Evolutionary conservation across 2,329 filamentous ascomycete species (phyloP), one percentile per base, ranked within the genome.

Genomic region (Fusarium irregulare): DNA sequence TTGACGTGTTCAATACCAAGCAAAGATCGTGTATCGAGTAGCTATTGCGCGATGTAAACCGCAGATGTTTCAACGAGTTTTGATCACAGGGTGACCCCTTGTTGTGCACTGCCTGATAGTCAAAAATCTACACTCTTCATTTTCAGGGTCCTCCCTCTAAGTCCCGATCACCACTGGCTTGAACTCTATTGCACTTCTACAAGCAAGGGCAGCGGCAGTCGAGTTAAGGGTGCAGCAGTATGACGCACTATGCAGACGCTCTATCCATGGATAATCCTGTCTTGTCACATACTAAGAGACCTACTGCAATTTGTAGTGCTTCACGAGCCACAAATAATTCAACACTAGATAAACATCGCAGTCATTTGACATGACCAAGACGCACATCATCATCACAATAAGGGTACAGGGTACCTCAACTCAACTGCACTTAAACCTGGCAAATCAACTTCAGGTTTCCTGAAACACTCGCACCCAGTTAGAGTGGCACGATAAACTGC

Each of bases 71-170:
- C 32, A 28, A 42, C 49, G 16, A 25, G 25, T 27, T 53, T 34
- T 34, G 25, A 18, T 28, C 23, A 11, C 49, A 56, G 23, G 56
- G 49, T 62, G 37, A n/a, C 7, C 56, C 61, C 63, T 44, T 66
- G 61, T 12, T 55, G 20, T 47, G 12, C 40, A 37, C 51, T 30
- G 27, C 18, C 12, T 27, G 12, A 44, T 21, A 9, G 18, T 13
- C 7, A 47, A 20, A 25, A 30, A 27, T 50, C 45, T 16, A 18
- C 37, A 34, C n/a, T 45, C 7, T 23, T 49, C 41, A 27, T 53
- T 50, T 44, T 68, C 46, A 60, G 55, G 57, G 67, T 64, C 63
- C n/a, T 54, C n/a, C 41, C 12, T 21, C 20, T 41, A 37, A 40
- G 28, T 54, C 42, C 45, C 42, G 54, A 34, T 44, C 32, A 58